A percentile compares a stretch with the other conserved stretches of the same genome.
These are phyloP conservation scores for Chrysochromulina parva DNA, from an alignment of 78 protist genomes.

Conservation along the genomic window DNA sequence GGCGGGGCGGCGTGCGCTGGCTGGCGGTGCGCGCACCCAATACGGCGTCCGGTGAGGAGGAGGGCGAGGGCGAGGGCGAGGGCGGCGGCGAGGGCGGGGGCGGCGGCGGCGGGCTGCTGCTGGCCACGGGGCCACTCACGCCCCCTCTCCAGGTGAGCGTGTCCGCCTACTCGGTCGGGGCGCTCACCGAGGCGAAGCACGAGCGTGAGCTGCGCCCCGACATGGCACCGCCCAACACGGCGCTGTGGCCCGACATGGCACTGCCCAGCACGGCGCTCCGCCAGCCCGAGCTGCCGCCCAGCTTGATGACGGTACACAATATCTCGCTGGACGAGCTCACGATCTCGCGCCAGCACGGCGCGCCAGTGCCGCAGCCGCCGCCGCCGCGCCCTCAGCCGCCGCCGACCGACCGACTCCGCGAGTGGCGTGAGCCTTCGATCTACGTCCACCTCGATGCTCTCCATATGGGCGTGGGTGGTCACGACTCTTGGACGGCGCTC, in stretches of 20 bases:
- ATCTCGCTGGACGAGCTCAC: too few relatives aligned
- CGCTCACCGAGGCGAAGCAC: background rate
- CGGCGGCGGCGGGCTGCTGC: background rate
- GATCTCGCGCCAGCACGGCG: background rate
- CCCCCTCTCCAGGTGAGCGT: background rate
- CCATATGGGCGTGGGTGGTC: constrained; percentile 33
- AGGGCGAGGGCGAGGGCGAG: background rate
- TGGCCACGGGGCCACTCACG: too few relatives aligned
- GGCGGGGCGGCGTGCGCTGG: background rate
- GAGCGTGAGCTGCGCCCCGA: background rate
- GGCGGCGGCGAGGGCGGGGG: background rate
- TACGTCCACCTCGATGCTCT: background rate
- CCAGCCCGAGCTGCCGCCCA: too few relatives aligned
- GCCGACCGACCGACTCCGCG: too few relatives aligned
- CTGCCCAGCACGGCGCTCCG: too few relatives aligned
- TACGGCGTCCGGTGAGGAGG: background rate
- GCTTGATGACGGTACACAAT: too few relatives aligned
- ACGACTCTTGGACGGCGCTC: background rate
- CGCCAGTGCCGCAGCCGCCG: too few relatives aligned
- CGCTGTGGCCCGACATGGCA: too few relatives aligned
- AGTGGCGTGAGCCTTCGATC: too few relatives aligned
- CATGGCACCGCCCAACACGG: too few relatives aligned
- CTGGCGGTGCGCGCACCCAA: background rate
- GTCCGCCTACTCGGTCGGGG: background rate
- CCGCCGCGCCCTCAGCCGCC: too few relatives aligned